phyloP scores from a whole-genome alignment of 257 asterid species.

The Ligustrum vulgare region DNA sequence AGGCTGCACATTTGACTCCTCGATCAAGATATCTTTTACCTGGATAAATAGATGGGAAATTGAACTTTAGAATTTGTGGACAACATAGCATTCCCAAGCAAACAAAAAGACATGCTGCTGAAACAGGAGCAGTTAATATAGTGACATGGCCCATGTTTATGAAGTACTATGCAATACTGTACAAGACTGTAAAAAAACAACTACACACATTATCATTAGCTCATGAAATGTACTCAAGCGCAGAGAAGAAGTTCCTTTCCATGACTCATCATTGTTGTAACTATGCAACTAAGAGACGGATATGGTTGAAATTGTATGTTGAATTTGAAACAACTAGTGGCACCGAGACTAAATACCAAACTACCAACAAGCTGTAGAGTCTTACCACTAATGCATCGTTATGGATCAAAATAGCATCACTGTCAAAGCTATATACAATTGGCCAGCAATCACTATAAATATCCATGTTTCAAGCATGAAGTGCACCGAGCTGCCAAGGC shows the following conservation, averaged over 20 bases:
- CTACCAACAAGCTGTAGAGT: background rate
- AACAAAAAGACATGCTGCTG: slow-evolving; percentile 1
- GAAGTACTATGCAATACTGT: background rate
- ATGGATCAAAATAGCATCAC: background rate
- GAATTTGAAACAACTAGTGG: background rate
- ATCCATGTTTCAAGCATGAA: background rate
- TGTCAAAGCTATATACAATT: background rate
- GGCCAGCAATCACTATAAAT: background rate
- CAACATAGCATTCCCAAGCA: background rate
- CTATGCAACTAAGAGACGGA: background rate
- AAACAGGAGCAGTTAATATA: slow-evolving; percentile 3
- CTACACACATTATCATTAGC: background rate
- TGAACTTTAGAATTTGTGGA: slow-evolving; percentile 9
- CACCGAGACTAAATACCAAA: background rate
- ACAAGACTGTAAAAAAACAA: background rate
- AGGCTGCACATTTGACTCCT: slow-evolving; percentile 99
- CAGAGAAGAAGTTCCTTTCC: background rate
- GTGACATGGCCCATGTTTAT: background rate
- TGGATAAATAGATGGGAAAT: slow-evolving; percentile 28
- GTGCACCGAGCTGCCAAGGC: background rate
- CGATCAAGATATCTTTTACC: slow-evolving; percentile 97
- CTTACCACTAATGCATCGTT: background rate
- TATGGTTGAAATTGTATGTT: background rate
- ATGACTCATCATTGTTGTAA: background rate
- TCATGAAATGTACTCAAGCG: background rate